A percentile compares a stretch with the other conserved stretches of the same genome.
Evolutionary conservation across 2,329 filamentous ascomycete species (phyloP).

Genomic region (Botryotinia globosa): DNA sequence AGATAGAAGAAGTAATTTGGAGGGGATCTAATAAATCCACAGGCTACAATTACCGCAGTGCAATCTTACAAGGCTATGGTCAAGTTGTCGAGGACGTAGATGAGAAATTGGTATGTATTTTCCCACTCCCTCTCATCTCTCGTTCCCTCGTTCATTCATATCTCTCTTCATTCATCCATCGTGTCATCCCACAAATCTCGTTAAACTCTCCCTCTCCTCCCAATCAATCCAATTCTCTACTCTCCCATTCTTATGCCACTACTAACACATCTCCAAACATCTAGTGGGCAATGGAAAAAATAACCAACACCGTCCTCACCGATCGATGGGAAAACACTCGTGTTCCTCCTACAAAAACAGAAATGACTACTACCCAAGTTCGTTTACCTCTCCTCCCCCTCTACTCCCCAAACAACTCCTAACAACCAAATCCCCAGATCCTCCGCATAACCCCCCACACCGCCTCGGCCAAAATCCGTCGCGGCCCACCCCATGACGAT

Average conservation of each 20-base stretch:
- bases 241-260: too few species aligned
- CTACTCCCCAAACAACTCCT: too few species aligned
- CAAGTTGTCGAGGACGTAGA: slow-evolving; percentile 60
- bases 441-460: slow-evolving; percentile 65
- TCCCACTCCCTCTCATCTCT: neutral
- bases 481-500: slow-evolving; percentile 60
- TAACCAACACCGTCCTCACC: slow-evolving; percentile 71
- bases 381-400: neutral
- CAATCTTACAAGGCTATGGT: slow-evolving; percentile 72
- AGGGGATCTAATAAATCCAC: neutral
- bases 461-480: slow-evolving; percentile 73
- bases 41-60: slow-evolving; percentile 74
- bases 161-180: neutral
- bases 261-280: neutral
- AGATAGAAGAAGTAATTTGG: neutral
- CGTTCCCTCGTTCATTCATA: neutral
- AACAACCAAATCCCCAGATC: slow-evolving; percentile 45
- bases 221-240: neutral
- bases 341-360: slow-evolving; percentile 66
- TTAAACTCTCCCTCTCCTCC: neutral
- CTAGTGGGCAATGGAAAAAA: slow-evolving; percentile 68
- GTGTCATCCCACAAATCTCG: neutral
- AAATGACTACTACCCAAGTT: slow-evolving; percentile 66
- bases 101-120: slow-evolving; percentile 57
- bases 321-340: slow-evolving; percentile 68